Evolutionary conservation across 345 rosid species (phyloP), one percentile per base, ranked within the genome.

Genomic region (Kernera saxatilis): DNA sequence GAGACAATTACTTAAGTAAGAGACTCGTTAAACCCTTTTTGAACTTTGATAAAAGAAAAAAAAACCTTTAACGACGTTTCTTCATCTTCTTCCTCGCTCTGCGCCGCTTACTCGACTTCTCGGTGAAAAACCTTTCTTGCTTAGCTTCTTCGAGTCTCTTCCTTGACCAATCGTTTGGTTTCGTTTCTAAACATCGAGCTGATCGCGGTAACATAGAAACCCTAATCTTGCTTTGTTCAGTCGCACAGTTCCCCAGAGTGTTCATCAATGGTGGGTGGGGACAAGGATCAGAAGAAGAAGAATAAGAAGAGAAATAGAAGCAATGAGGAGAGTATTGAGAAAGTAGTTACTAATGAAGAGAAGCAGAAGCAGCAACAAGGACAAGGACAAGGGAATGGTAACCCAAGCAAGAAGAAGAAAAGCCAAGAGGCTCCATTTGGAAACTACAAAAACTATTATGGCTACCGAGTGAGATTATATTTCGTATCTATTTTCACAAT

Each of bases 391-490:
- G 72, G 73, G 53, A 78, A 57, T 50, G 54, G 48, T 27, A 77
- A 64, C 50, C 67, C 25, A 50, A 72, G 21, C 46, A 54, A 79
- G 62, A 83, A 79, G 36, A 88, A 81, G 82, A 83, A 83, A 61
- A 79, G 70, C 58, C 79, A 84, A 64, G 84, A 78, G 48, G 80
- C 74, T 22, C 93, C 99, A 0, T 91, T 73, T 63, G 98, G 98
- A 4, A 94, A 94, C 54, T 91, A 94, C 85, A 82, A 77, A 62
- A 81, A 72, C 83, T 94, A 94, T 84, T 94, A 91, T 35, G 99
- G 99, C 45, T 94, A 94, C 77, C 83, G 99, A 6, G 99, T 91
- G 66, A 78, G 62, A n/a, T n/a, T n/a, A n/a, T n/a, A n/a, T n/a
- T n/a, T n/a, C n/a, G n/a, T n/a, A n/a, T n/a, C n/a, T n/a, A n/a